Conservation (phyloP, 2,329 filamentous ascomycete species). For the Cryphonectria radicalis region DNA sequence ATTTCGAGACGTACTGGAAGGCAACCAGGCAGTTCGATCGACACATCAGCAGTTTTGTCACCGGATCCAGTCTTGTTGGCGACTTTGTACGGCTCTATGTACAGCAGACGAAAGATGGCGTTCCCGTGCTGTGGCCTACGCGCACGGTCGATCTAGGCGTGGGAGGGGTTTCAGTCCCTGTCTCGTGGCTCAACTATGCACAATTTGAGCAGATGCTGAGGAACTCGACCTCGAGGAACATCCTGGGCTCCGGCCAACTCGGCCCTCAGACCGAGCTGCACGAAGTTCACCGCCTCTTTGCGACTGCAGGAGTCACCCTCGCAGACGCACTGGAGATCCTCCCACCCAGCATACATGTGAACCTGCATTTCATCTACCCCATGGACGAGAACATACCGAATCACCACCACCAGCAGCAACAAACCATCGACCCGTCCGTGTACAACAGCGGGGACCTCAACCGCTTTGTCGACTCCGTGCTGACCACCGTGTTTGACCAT, state of each 20-base stretch:
- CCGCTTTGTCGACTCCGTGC: slow-evolving; percentile 78
- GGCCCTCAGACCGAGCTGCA: slow-evolving; percentile 40
- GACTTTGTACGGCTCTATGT: slow-evolving; percentile 92
- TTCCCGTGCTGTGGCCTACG: slow-evolving; percentile 84
- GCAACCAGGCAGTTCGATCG: slow-evolving; percentile 91
- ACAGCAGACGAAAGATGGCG: slow-evolving; percentile 84
- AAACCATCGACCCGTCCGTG: slow-evolving; percentile 50
- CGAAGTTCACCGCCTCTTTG: slow-evolving; percentile 72
- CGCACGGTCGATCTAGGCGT: slow-evolving; percentile 77
- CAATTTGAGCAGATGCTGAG: slow-evolving; percentile 67
- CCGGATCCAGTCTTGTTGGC: slow-evolving; percentile 92
- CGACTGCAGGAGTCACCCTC: slow-evolving; percentile 77
- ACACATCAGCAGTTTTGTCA: slow-evolving; percentile 84
- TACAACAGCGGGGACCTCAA: slow-evolving; percentile 84
- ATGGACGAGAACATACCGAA: slow-evolving; percentile 73
- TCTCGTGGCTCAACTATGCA: slow-evolving; percentile 75
- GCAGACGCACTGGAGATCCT: slow-evolving; percentile 76
- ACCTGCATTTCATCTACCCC: slow-evolving; percentile 91
- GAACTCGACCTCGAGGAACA: slow-evolving; percentile 46
- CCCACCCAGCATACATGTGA: slow-evolving; percentile 80
- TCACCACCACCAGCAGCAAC: slow-evolving; percentile 19
- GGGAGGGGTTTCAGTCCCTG: slow-evolving; percentile 73
- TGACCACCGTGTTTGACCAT: slow-evolving; percentile 89
- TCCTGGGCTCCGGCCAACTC: slow-evolving; percentile 55
- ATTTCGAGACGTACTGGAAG: slow-evolving; percentile 99